phyloP scores from a whole-genome alignment of 73 alveolate genomes.

The Tetrahymena thermophila region DNA sequence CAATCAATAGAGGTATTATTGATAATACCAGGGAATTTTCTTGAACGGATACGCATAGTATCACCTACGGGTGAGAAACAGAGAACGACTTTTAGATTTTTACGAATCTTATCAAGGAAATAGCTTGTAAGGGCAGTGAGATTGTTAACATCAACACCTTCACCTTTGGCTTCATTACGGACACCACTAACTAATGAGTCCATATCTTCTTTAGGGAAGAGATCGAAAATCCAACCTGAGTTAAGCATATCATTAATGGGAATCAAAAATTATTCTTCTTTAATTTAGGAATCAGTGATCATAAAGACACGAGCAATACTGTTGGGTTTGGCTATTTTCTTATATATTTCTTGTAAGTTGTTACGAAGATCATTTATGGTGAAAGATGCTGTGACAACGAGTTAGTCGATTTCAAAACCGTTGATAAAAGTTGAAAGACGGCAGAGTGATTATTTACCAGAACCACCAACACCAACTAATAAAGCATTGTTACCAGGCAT shows the following conservation, averaged over 20 bases:
- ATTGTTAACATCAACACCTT: slow-evolving; percentile 62
- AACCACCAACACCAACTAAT: slow-evolving; percentile 99
- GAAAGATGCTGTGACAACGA: slow-evolving; percentile 93
- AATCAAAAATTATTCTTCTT: slow-evolving; percentile 96
- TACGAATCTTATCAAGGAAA: slow-evolving; percentile 75
- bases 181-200: slow-evolving; percentile 86
- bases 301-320: slow-evolving; percentile 91
- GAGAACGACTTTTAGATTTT: slow-evolving; percentile 79
- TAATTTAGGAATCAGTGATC: slow-evolving; percentile 96
- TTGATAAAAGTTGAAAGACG: slow-evolving; percentile 94
- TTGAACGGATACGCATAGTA: slow-evolving; percentile 97
- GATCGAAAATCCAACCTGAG: slow-evolving; percentile 94
- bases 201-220: slow-evolving; percentile 91
- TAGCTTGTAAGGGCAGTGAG: slow-evolving; percentile 61
- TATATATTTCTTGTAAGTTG: slow-evolving; percentile 87
- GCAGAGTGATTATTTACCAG: slow-evolving; percentile 98
- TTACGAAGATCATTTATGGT: slow-evolving; percentile 74
- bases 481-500: slow-evolving; percentile 98
- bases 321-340: slow-evolving; percentile 95
- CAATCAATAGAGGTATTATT: slow-evolving; percentile 97
- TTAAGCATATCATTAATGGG: slow-evolving; percentile 97
- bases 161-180: slow-evolving; percentile 93
- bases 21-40: slow-evolving; percentile 99
- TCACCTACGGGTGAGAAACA: slow-evolving; percentile 99
- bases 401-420: slow-evolving; percentile 89